These are phyloP conservation scores for Lipomyces yarrowii DNA, from an alignment of 1,139 yeast genomes.

Conservation along the genomic window DNA sequence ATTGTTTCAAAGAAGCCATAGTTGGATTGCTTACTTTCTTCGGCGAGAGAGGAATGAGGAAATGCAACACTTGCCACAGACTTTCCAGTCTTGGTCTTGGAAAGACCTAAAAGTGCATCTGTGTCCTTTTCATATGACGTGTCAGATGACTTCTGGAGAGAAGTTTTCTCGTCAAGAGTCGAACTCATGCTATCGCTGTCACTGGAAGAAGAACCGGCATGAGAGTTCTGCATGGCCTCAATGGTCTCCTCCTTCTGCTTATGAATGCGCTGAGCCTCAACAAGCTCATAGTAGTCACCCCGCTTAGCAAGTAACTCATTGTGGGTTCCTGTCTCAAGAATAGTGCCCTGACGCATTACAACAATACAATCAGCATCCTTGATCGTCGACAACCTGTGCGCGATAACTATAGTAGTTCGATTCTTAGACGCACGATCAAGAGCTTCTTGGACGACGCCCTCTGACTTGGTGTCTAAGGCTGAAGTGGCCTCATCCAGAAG, in stretches of 20 bases:
- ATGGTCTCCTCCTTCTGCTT: constrained; percentile 28
- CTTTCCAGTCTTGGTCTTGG: constrained; percentile 24
- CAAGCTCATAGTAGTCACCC: constrained; percentile 44
- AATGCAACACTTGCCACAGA: constrained; percentile 15
- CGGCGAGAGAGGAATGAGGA: not conserved
- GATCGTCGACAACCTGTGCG: constrained; percentile 76
- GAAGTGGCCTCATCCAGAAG: constrained; percentile 82
- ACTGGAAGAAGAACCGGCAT: not conserved
- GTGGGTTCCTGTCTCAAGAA: constrained; percentile 50
- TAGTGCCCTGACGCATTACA: constrained; percentile 48
- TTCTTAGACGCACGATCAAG: constrained; percentile 62
- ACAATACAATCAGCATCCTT: constrained; percentile 52
- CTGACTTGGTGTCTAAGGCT: constrained; percentile 71
- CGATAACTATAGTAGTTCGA: constrained; percentile 75
- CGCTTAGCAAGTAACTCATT: constrained; percentile 41
- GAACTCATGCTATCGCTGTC: constrained; percentile 3
- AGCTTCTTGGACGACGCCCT: constrained; percentile 68
- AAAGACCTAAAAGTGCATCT: constrained; percentile 13
- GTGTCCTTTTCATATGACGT: constrained; percentile 12
- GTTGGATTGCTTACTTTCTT: constrained; percentile 1
- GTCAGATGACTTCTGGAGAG: constrained; percentile 11
- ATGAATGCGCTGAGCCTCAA: constrained; percentile 42
- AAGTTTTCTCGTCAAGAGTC: constrained; percentile 19
- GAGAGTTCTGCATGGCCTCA: constrained; percentile 21
- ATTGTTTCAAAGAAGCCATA: constrained; percentile 25